These are phyloP conservation scores for Dipteronia dyeriana DNA, from an alignment of 345 rosid species.

Conservation along the genomic window DNA sequence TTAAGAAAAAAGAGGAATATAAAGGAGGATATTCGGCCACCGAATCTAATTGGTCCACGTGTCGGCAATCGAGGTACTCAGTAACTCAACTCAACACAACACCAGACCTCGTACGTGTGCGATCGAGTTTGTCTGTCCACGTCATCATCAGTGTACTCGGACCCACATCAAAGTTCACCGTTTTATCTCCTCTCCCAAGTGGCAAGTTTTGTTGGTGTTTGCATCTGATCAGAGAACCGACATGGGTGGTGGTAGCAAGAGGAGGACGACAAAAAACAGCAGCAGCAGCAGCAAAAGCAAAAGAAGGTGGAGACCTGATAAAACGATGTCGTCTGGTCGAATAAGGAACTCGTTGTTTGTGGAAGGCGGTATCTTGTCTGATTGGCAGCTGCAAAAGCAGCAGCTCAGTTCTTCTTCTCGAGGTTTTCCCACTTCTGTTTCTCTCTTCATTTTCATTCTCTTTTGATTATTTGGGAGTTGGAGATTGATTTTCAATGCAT, in stretches of 20 bases:
- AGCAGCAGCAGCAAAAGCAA: constrained; percentile 23
- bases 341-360: constrained; percentile 51
- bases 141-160: neutral
- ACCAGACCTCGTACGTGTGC: neutral
- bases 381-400: constrained; percentile 42
- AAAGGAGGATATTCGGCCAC: neutral
- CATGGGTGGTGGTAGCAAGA: constrained; percentile 62
- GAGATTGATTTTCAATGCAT: no score
- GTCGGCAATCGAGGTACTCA: neutral
- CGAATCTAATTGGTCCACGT: neutral
- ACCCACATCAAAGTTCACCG: neutral
- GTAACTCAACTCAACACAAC: neutral
- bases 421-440: constrained; percentile 26
- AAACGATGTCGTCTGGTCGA: constrained; percentile 28
- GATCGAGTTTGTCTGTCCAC: neutral
- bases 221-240: neutral
- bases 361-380: constrained; percentile 74
- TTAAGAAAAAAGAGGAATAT: neutral
- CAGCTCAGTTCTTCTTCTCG: constrained; percentile 25
- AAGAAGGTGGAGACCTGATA: constrained; percentile 28
- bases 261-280: constrained; percentile 41
- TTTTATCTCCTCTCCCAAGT: neutral
- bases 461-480: no score
- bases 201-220: neutral
- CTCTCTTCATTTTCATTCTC: no score